Conservation (phyloP, 2,329 filamentous ascomycete species). For the Talaromyces sp. region DNA sequence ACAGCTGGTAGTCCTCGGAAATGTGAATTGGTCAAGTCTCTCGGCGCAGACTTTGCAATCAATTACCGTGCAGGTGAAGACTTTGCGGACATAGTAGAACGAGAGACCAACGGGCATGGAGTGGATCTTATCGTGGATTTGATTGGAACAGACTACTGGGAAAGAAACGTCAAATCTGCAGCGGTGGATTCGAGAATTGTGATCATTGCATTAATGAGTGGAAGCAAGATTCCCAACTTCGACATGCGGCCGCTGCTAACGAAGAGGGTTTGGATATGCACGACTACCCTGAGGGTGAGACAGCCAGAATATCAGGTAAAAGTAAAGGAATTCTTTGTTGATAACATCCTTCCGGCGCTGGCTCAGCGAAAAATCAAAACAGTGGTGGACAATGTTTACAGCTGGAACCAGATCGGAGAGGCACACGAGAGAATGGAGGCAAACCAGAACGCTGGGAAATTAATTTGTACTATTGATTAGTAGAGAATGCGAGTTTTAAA, state of each 20-base stretch:
- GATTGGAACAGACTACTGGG: constrained; percentile 12
- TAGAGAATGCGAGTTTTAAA: too few relatives aligned
- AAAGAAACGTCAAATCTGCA: constrained; percentile 7
- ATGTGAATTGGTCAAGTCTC: constrained; percentile 1
- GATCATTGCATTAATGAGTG: constrained; percentile 11
- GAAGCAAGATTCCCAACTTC: constrained; percentile 9
- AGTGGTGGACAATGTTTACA: neutral
- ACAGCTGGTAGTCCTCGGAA: constrained; percentile 3
- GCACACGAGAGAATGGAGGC: constrained; percentile 1
- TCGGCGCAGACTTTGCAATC: constrained; percentile 12
- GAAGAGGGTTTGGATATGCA: constrained; percentile 10
- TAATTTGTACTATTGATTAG: neutral
- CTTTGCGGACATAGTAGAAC: constrained; percentile 10
- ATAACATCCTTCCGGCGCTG: neutral
- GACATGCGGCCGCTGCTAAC: constrained; percentile 9
- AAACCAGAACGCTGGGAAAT: constrained; percentile 1
- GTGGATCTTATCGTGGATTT: constrained; percentile 13
- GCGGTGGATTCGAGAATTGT: constrained; percentile 10
- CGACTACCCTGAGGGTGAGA: constrained; percentile 7
- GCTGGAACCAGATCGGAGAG: neutral
- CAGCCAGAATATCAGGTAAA: neutral
- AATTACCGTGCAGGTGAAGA: constrained; percentile 14
- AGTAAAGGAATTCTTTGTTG: neutral
- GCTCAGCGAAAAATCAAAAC: neutral
- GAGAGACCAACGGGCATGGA: constrained; percentile 1